Evolutionary conservation across 2,329 filamentous ascomycete genomes (phyloP), one percentile per base, ranked within the genome.

Genomic region (Canariomyces notabilis): DNA sequence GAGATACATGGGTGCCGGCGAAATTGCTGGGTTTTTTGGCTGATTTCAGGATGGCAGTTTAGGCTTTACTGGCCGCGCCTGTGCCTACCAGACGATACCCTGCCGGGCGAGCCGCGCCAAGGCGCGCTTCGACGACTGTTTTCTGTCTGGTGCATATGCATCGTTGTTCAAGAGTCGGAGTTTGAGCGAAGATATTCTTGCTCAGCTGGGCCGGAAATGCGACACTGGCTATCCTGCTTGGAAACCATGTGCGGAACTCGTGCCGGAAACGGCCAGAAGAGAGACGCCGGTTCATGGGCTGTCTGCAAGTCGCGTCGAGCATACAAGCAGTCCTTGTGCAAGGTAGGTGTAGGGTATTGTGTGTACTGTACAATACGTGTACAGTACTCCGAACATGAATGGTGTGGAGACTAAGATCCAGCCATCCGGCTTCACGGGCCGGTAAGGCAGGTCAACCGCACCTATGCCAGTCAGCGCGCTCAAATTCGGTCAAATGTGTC

Each of bases 41-140:
- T 61, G 59, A 61, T 59, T 44, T 54, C 51, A 52, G 55, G 48
- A 48, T 55, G 54, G 51, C 50, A 57, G 56, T 57, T 59, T 61
- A 60, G 58, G 50, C 57, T 59, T 46, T 57, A 53, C 44, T 50
- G 37, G 37, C 20, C 20, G 33, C 32, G 41, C 23, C 19, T 19
- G 37, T 51, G 32, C 29, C 39, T 53, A 49, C 48, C 42, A 44
- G 48, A 42, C 31, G 41, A 47, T 45, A 36, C 34, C 29, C 38
- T 42, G 41, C 46, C 37, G 37, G 37, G 26, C 48, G 46, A 44
- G 31, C 32, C 19, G 43, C 42, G 49, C 55, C 49, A 54, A 53
- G 50, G 35, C 50, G 44, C 51, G 45, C 42, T 41, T 50, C 39
- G 34, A 49, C 48, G 37, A 48, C 52, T 44, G 32, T 40, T 51